Conservation (phyloP, 2,329 filamentous ascomycete genomes). For the Atkinsonella hypoxylon region DNA sequence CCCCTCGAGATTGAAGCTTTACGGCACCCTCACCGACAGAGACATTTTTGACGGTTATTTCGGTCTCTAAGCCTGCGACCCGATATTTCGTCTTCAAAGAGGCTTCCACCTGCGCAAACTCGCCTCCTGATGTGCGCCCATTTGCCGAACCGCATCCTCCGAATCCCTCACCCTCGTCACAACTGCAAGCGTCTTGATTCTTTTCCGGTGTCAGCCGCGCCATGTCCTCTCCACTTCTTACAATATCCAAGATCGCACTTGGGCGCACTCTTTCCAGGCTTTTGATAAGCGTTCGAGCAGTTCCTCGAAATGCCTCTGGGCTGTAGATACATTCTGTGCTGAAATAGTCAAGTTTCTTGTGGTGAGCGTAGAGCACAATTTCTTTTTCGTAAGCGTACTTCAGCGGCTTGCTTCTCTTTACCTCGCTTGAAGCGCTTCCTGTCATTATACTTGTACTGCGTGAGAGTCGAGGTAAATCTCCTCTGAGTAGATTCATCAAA, state of each 20-base stretch:
- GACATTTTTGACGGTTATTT: constrained; percentile 17
- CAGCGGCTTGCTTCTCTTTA: constrained; percentile 89
- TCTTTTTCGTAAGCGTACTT: constrained; percentile 99
- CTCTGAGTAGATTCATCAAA: constrained; percentile 89
- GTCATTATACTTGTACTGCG: constrained; percentile 86
- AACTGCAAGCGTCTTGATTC: constrained; percentile 22
- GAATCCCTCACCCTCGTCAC: constrained; percentile 25
- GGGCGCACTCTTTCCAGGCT: constrained; percentile 86
- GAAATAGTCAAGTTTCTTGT: constrained; percentile 96
- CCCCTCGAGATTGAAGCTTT: constrained; percentile 21
- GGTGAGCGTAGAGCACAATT: constrained; percentile 93
- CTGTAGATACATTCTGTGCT: constrained; percentile 98
- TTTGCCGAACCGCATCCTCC: constrained; percentile 62
- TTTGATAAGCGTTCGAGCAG: constrained; percentile 84
- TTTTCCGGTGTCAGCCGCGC: constrained; percentile 51
- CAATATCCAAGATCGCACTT: constrained; percentile 89
- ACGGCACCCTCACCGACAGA: constrained; percentile 16
- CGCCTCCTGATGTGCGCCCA: constrained; percentile 54
- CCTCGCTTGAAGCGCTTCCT: constrained; percentile 64
- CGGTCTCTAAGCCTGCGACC: constrained; percentile 18
- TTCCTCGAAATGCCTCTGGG: constrained; percentile 90
- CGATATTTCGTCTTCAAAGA: constrained; percentile 12
- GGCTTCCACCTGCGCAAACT: constrained; percentile 75
- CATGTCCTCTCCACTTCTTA: constrained; percentile 93
- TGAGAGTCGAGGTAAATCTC: constrained; percentile 77